Evolutionary conservation across 2,329 filamentous ascomycete genomes (phyloP).

Genomic region (Chlorencoelia australis): DNA sequence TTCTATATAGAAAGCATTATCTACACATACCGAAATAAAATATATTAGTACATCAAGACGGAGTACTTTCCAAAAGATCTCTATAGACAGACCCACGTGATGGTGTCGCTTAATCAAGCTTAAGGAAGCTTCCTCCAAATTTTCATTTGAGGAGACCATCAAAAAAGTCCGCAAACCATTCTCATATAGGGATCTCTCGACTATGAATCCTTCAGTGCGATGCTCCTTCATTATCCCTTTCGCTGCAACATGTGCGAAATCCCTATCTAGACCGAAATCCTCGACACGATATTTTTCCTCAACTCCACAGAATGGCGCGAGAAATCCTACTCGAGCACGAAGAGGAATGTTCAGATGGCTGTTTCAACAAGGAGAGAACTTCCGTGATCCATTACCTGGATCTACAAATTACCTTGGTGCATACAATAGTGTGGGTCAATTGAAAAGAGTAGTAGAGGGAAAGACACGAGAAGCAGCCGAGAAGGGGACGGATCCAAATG

Average conservation of each 20-base stretch:
- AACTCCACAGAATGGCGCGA: slow-evolving; percentile 16
- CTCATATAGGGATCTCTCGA: too few species aligned
- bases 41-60: too few species aligned
- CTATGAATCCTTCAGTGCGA: slow-evolving; percentile 23
- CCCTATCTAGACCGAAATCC: slow-evolving; percentile 14
- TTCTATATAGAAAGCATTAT: too few species aligned
- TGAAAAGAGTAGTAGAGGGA: slow-evolving; percentile 19
- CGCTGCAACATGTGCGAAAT: slow-evolving; percentile 14
- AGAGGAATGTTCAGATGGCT: slow-evolving; percentile 24
- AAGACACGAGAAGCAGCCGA: not conserved
- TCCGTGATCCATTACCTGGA: slow-evolving; percentile 20
- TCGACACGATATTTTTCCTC: slow-evolving; percentile 27
- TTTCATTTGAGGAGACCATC: too few species aligned
- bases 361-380: slow-evolving; percentile 17
- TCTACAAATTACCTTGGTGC: slow-evolving; percentile 27
- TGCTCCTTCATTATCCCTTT: slow-evolving; percentile 15
- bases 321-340: slow-evolving; percentile 22
- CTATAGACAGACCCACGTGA: too few species aligned
- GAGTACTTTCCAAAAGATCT: too few species aligned
- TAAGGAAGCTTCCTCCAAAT: too few species aligned
- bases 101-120: too few species aligned
- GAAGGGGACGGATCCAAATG: not conserved
- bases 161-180: too few species aligned
- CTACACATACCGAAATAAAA: too few species aligned
- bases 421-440: slow-evolving; percentile 20